These are phyloP conservation scores for Vigna mungo DNA, from an alignment of 306 rosid species.

Conservation along the genomic window DNA sequence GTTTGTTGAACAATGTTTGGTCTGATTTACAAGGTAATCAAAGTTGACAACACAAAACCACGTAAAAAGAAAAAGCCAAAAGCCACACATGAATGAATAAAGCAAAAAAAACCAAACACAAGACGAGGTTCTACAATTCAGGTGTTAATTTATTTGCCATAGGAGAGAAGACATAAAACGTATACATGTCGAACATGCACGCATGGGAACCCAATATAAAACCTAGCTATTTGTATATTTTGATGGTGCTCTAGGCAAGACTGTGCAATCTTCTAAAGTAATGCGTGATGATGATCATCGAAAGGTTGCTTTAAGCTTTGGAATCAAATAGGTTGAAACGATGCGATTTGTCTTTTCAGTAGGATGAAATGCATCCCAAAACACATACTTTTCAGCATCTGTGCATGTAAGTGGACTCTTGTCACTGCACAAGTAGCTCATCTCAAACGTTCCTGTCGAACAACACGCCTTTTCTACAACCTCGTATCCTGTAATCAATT, in stretches of 20 bases:
- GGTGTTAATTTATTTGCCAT: neutral
- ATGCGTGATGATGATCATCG: neutral
- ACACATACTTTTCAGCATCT: conserved; percentile 49
- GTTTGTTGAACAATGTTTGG: no score
- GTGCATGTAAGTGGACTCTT: conserved; percentile 48
- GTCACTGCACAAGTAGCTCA: conserved; percentile 53
- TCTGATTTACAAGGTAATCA: no score
- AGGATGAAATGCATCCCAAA: conserved; percentile 61
- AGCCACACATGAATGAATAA: neutral
- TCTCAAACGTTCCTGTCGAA: conserved; percentile 54
- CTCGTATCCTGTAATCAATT: conserved; percentile 44
- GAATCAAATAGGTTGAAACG: conserved; percentile 36
- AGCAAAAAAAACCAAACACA: neutral
- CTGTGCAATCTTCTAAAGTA: neutral
- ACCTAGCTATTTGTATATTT: neutral
- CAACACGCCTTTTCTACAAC: conserved; percentile 50
- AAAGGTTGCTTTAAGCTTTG: conserved; percentile 31
- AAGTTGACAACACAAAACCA: no score
- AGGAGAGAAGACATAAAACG: neutral
- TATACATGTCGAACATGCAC: neutral
- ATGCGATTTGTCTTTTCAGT: conserved; percentile 49
- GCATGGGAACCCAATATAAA: neutral
- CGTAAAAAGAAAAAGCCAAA: no score
- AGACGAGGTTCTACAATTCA: neutral
- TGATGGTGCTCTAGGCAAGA: neutral